phyloP scores from a whole-genome alignment of 2,329 filamentous ascomycete genomes.

The Aspergillus sp. region DNA sequence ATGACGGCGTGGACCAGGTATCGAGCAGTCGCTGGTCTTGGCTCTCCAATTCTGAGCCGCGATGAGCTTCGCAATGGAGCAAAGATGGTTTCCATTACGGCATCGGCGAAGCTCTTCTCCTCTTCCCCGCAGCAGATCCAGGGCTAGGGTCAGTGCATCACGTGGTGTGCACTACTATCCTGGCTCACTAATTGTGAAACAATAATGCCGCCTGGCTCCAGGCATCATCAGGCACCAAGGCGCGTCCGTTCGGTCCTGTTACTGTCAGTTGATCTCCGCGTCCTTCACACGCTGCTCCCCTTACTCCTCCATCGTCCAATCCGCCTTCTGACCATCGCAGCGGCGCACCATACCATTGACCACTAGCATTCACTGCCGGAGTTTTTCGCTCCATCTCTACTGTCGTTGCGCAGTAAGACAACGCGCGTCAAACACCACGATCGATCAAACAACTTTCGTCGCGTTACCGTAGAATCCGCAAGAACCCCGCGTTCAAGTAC shows the following conservation, averaged over 20 bases:
- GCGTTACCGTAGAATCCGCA: conserved; percentile 21
- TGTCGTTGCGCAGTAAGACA: conserved; percentile 7
- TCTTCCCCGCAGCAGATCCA: conserved; percentile 15
- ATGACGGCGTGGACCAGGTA: conserved; percentile 15
- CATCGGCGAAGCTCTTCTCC: conserved; percentile 24
- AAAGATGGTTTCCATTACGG: conserved; percentile 28
- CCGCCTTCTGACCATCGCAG: conserved; percentile 11
- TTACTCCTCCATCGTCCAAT: conserved; percentile 10
- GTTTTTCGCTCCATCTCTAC: background rate
- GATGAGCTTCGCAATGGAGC: conserved; percentile 18
- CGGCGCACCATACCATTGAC: conserved; percentile 7
- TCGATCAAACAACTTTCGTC: conserved; percentile 16
- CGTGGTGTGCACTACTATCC: background rate
- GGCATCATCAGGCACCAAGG: conserved; percentile 25
- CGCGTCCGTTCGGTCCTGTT: conserved; percentile 25
- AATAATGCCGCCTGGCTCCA: conserved; percentile 1
- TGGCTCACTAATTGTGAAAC: conserved; percentile 5
- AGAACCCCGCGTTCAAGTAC: conserved; percentile 24
- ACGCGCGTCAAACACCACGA: conserved; percentile 23
- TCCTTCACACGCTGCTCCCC: conserved; percentile 10
- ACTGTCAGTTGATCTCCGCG: conserved; percentile 13
- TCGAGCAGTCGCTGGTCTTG: conserved; percentile 18
- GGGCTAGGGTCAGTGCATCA: conserved; percentile 16
- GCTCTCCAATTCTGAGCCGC: conserved; percentile 16
- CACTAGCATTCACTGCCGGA: background rate